Percentiles rank a stretch among this genome's conserved stretches.
phyloP scores from a whole-genome alignment of 2,329 filamentous ascomycete species.

The Leptographium wingfieldii region DNA sequence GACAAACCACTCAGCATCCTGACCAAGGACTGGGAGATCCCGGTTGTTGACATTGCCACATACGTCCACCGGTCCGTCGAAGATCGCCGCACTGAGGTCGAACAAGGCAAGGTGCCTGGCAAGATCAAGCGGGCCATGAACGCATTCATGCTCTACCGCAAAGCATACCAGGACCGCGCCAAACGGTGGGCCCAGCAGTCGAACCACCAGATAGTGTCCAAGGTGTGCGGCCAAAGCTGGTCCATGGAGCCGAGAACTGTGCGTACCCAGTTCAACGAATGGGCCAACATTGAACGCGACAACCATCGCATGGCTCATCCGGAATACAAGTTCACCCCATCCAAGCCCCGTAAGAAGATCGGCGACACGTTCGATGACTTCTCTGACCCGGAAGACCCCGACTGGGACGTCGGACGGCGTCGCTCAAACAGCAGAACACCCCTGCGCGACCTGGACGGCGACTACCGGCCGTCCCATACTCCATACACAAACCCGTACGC shows the following conservation, averaged over 20 bases:
- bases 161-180: constrained; percentile 76
- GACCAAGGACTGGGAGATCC: constrained; percentile 49
- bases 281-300: constrained; percentile 67
- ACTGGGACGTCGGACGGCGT: constrained; percentile 25
- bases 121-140: constrained; percentile 92
- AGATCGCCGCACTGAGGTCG: constrained; percentile 53
- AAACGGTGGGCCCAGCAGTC: constrained; percentile 72
- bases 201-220: constrained; percentile 88
- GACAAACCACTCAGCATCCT: constrained; percentile 58
- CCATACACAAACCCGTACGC: constrained; percentile 9
- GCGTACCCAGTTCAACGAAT: constrained; percentile 61
- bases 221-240: constrained; percentile 81
- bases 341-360: constrained; percentile 43
- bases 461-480: constrained; percentile 16
- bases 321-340: constrained; percentile 86
- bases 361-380: constrained; percentile 27
- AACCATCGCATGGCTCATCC: constrained; percentile 82
- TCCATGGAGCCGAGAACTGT: constrained; percentile 62
- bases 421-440: constrained; percentile 19
- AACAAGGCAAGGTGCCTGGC: constrained; percentile 52
- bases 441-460: constrained; percentile 18
- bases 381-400: constrained; percentile 27
- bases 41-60: constrained; percentile 63
- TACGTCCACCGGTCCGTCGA: constrained; percentile 65
- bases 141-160: constrained; percentile 95